Evolutionary conservation across 371 early-diverging fungal species (phyloP).

Genomic region (Phascolomyces articulosus): DNA sequence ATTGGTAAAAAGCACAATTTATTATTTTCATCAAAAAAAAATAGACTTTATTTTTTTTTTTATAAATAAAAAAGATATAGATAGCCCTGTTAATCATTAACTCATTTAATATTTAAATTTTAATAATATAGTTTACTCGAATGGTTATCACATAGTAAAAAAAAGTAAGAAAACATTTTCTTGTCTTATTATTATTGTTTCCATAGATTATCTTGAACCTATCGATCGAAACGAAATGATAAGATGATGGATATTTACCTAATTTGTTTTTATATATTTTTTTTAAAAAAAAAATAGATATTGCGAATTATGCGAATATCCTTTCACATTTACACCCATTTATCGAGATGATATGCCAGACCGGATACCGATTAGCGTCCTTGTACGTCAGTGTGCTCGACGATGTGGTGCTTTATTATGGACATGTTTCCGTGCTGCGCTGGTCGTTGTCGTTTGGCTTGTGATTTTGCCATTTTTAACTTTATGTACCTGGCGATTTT

Average conservation of each 20-base stretch:
- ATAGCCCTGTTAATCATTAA: background rate
- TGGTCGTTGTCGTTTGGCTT: constrained; percentile 83
- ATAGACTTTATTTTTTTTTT: no score
- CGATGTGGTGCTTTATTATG: constrained; percentile 36
- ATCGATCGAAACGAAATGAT: no score
- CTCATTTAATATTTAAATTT: background rate
- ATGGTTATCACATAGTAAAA: constrained; percentile 88
- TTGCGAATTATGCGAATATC: constrained; percentile 84
- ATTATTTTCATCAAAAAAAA: background rate
- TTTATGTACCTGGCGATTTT: constrained; percentile 82
- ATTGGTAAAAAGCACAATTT: constrained; percentile 59
- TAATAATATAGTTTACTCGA: constrained; percentile 64
- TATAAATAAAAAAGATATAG: no score
- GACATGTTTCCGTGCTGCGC: constrained; percentile 40
- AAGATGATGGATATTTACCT: no score
- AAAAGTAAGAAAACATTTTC: constrained; percentile 58
- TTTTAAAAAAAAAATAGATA: constrained; percentile 33
- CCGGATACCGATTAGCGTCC: constrained; percentile 56
- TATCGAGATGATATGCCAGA: constrained; percentile 79
- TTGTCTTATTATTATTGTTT: background rate
- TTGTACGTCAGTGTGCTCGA: constrained; percentile 51
- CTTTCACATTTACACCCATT: constrained; percentile 74
- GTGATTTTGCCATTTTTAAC: constrained; percentile 82
- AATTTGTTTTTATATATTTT: no score
- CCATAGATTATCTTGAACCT: no score